A percentile compares a stretch with the other conserved stretches of the same genome.
phyloP scores from a whole-genome alignment of 139 green algal genomes.

The Parachlorella kessleri region DNA sequence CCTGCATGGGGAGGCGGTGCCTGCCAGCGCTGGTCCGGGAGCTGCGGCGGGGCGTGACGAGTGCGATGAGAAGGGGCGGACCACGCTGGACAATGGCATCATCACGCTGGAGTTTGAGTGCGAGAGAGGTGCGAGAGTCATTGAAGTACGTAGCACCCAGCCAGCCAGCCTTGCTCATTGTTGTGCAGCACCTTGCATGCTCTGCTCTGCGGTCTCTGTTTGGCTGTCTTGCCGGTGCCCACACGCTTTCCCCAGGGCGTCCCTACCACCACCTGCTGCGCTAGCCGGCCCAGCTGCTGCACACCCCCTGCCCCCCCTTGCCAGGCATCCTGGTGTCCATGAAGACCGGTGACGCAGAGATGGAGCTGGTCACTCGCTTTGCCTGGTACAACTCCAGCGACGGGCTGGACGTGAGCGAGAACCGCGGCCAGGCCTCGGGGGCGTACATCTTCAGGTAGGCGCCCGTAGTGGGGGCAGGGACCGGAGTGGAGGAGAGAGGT shows the following conservation, averaged over 20 bases:
- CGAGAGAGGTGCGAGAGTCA: slow-evolving; percentile 9
- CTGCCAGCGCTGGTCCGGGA: no score
- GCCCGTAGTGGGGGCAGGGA: no score
- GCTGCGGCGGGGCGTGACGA: not conserved
- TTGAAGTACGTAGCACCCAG: no score
- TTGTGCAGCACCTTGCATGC: not conserved
- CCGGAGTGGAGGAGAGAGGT: no score
- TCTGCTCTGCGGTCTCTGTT: not conserved
- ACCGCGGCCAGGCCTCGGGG: slow-evolving; percentile 43
- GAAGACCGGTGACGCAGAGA: not conserved
- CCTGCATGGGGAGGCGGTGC: no score
- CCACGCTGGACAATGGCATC: slow-evolving; percentile 26
- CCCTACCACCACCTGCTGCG: no score
- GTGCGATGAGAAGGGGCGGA: slow-evolving; percentile 3
- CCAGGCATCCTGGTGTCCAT: slow-evolving; percentile 13
- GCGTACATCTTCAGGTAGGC: slow-evolving; percentile 68
- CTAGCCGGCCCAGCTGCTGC: no score
- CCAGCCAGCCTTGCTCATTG: no score
- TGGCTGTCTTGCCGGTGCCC: no score
- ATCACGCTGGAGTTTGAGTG: slow-evolving; percentile 33
- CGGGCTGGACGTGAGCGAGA: slow-evolving; percentile 32
- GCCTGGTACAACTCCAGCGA: slow-evolving; percentile 58
- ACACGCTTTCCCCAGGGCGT: no score
- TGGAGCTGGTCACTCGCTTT: slow-evolving; percentile 8
- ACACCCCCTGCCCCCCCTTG: not conserved